Evolutionary conservation across 208 protist species (phyloP), one percentile per base, ranked within the genome.

Genomic region (Herpetomonas samuelpessoai): DNA sequence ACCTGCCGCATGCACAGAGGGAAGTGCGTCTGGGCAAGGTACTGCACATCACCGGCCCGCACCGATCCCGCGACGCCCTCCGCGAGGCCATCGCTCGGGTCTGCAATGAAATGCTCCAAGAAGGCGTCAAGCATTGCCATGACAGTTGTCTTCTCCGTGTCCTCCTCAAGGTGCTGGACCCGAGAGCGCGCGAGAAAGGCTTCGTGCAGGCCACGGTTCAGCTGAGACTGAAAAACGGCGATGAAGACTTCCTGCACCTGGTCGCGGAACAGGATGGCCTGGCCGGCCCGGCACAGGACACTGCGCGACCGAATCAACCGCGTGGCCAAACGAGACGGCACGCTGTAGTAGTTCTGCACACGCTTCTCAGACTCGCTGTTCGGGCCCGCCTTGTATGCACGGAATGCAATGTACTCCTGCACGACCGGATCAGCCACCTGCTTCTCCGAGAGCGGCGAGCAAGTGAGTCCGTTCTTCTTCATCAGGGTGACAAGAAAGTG

Each of bases 1-100:
- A 96, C 65, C 57, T 82, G 80, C 18, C 86, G 79, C 92, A 97
- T 97, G 76, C 92, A 97, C 19, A 85, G 78, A n/a, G 92, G 89
- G 61, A 96, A 95, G 70, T 97, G 92, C 26, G 76, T 82, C 62
- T 88, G 75, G 9, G 92, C 83, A 10, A 95, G 71, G 18, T 74
- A 52, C 48, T 77, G 81, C 28, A 97, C 86, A 61, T 97, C 91
- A 25, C 79, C 75, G 7, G 76, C 81, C 25, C 62, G 53, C 53
- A 95, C 71, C n/a, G 72, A 53, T 16, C 84, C 86, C 28, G 65
- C 64, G 44, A 71, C 59, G 0, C 75, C 80, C 55, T 91, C 81
- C 68, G 81, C 52, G 58, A 91, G 53, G 10, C 47, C 70, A 65
- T 81, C 77, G 14, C 58, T 49, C 7, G 86, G 79, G 59, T 90